Conservation (phyloP, 768 basidiomycete genomes). For the Strobilomyces dryophilus region DNA sequence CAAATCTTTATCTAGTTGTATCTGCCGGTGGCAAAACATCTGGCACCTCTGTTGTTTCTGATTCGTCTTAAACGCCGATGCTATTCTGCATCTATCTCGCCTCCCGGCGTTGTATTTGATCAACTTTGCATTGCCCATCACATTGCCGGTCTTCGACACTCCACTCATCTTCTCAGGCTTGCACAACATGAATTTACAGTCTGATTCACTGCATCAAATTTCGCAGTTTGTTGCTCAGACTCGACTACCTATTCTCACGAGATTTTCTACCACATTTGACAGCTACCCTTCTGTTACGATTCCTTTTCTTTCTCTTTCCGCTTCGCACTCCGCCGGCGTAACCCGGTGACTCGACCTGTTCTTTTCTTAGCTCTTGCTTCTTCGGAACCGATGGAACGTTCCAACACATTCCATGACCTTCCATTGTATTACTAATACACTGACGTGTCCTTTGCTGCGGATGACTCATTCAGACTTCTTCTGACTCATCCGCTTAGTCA, state of each 20-base stretch:
- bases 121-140: no score
- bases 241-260: neutral
- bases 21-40: neutral
- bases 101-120: neutral
- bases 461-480: no score
- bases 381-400: no score
- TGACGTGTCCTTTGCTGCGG: no score
- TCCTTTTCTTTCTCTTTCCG: no score
- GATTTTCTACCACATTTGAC: neutral
- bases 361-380: no score
- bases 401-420: no score
- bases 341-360: no score
- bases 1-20: neutral
- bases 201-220: neutral
- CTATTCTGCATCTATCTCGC: neutral
- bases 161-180: neutral
- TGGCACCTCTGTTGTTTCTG: neutral
- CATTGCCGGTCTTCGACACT: neutral
- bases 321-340: no score
- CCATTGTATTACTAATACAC: no score
- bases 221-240: neutral
- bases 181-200: neutral
- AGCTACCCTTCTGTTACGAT: no score
- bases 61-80: neutral
- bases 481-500: no score